Conservation (phyloP, 2,329 filamentous ascomycete genomes). For the Fusarium devonianum region DNA sequence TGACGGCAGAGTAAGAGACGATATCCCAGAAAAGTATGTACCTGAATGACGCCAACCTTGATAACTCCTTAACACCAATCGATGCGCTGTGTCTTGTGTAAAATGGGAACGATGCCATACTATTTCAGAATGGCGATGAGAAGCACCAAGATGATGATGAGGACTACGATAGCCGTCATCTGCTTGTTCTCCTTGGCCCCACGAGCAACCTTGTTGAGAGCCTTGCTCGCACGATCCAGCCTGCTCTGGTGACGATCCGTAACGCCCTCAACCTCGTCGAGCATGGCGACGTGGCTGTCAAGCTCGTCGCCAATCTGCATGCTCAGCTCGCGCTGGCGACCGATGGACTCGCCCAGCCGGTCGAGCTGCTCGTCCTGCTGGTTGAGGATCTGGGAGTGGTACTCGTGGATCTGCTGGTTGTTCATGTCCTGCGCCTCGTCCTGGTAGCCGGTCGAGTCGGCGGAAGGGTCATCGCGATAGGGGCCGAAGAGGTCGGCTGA, state of each 20-base stretch:
- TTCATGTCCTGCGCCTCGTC: constrained; percentile 67
- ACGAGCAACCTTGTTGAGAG: constrained; percentile 74
- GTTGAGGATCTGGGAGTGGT: constrained; percentile 81
- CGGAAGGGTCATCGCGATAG: constrained; percentile 77
- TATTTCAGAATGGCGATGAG: constrained; percentile 84
- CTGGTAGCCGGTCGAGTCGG: constrained; percentile 62
- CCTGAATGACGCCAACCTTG: constrained; percentile 5
- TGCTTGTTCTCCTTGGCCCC: constrained; percentile 87
- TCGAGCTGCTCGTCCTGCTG: constrained; percentile 97
- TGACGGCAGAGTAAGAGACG: constrained; percentile 1
- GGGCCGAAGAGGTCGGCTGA: constrained; percentile 57
- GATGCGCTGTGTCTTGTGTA: constrained; percentile 27
- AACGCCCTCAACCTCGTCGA: constrained; percentile 86
- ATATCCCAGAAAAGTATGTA: neutral
- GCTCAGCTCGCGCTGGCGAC: constrained; percentile 87
- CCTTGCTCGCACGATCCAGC: constrained; percentile 75
- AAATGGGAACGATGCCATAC: constrained; percentile 17
- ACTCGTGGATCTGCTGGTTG: constrained; percentile 86
- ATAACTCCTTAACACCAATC: constrained; percentile 33
- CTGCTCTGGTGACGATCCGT: constrained; percentile 82
- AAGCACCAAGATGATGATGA: constrained; percentile 84
- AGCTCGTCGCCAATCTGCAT: constrained; percentile 97
- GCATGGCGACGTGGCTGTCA: constrained; percentile 84
- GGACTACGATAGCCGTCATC: constrained; percentile 78
- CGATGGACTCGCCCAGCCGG: constrained; percentile 81